A percentile compares a stretch with the other conserved stretches of the same genome.
These are phyloP conservation scores for Lactifluus subvellereus DNA, from an alignment of 768 basidiomycete species.

Conservation along the genomic window DNA sequence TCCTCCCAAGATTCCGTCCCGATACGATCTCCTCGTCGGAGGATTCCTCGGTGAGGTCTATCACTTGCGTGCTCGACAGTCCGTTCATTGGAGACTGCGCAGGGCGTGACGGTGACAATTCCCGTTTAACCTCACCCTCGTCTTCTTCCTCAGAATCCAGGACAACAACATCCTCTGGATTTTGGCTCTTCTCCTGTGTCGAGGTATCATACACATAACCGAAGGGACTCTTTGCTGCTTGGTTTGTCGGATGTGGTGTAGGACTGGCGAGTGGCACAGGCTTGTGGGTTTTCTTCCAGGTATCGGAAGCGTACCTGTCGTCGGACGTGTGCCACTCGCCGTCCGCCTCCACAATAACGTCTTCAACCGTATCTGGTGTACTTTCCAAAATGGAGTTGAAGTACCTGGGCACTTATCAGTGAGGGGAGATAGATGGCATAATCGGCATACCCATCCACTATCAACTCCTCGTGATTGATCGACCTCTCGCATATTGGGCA, in stretches of 20 bases:
- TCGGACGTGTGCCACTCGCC: constrained; percentile 96
- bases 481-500: constrained; percentile 90
- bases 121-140: constrained; percentile 69
- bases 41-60: constrained; percentile 79
- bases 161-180: constrained; percentile 48
- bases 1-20: constrained; percentile 42
- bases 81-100: constrained; percentile 11
- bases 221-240: neutral
- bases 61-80: constrained; percentile 43
- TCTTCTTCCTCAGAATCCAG: constrained; percentile 69
- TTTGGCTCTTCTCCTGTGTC: constrained; percentile 36
- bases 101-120: constrained; percentile 60
- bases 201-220: neutral
- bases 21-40: constrained; percentile 60
- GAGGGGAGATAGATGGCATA: neutral
- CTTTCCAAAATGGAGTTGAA: constrained; percentile 78
- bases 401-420: constrained; percentile 47
- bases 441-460: constrained; percentile 80
- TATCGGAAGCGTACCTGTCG: constrained; percentile 69
- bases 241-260: neutral
- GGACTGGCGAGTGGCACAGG: constrained; percentile 22
- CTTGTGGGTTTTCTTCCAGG: constrained; percentile 59
- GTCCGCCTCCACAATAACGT: constrained; percentile 89
- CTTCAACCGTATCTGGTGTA: constrained; percentile 77
- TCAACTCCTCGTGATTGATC: constrained; percentile 72